Conservation (phyloP, 129 eudicot genomes). For the sunflower (Helianthus annuus) region HanXRQr2.0-SUNRISE NC_035435.2:169313280-169313779, state of each 20-base stretch:
- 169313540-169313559: background rate
- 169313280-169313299: constrained; percentile 47
- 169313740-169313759: constrained; percentile 25
- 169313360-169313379: constrained; percentile 33
- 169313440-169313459: constrained; percentile 34
- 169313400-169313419: constrained; percentile 29
- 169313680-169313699: constrained; percentile 51
- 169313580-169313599: constrained; percentile 20
- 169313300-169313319: constrained; percentile 35
- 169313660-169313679: constrained; percentile 15
- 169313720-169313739: constrained; percentile 29
- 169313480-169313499: constrained; percentile 28
- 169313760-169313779: constrained; percentile 5
- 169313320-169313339: constrained; percentile 36
- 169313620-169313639: constrained; percentile 22
- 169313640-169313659: constrained; percentile 23
- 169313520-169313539: background rate
- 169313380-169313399: constrained; percentile 21
- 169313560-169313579: constrained; percentile 30
- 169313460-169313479: constrained; percentile 15
- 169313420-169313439: constrained; percentile 22
- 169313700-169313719: constrained; percentile 35
- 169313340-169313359: constrained; percentile 38
- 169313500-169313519: constrained; percentile 36
- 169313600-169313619: constrained; percentile 25